Evolutionary conservation across 805 yeast genomes (phyloP).

Genomic region (Saccharomycopsis olivae): DNA sequence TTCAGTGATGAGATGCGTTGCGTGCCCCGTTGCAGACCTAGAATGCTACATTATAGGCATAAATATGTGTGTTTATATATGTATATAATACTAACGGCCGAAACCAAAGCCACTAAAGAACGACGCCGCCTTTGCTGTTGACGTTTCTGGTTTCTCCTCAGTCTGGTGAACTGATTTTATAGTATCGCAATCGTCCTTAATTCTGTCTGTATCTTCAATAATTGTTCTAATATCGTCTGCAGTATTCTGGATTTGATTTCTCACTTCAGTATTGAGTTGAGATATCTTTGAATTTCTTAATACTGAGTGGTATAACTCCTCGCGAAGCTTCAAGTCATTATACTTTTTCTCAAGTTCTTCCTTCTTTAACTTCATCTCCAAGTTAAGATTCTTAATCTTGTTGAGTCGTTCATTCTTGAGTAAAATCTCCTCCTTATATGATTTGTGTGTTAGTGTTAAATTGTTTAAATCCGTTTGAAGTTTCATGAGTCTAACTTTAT

Average conservation of each 20-base stretch:
- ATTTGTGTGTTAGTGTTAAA: slow-evolving; percentile 14
- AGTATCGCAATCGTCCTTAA: too few species aligned
- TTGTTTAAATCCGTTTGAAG: slow-evolving; percentile 17
- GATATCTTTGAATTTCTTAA: slow-evolving; percentile 12
- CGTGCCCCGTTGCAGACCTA: not conserved
- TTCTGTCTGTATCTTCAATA: slow-evolving; percentile 5
- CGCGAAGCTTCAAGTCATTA: slow-evolving; percentile 7
- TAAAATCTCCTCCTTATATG: slow-evolving; percentile 15
- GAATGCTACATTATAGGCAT: not conserved
- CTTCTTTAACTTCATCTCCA: slow-evolving; percentile 14
- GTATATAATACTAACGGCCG: too few species aligned
- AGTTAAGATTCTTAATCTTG: slow-evolving; percentile 8
- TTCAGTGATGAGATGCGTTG: not conserved
- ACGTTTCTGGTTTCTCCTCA: not conserved
- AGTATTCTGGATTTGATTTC: slow-evolving; percentile 10
- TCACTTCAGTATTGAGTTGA: slow-evolving; percentile 13
- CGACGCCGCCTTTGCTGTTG: not conserved
- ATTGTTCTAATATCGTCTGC: slow-evolving; percentile 9
- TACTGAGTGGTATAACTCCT: slow-evolving; percentile 13
- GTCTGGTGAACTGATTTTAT: not conserved
- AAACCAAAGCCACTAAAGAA: slow-evolving; percentile 13
- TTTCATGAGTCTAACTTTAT: slow-evolving; percentile 12
- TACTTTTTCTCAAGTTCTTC: slow-evolving; percentile 9
- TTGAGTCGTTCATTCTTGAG: slow-evolving; percentile 12
- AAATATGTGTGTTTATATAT: too few species aligned